Base-by-base conservation (phyloP, 2,329 filamentous ascomycete species). In the Penicillium sp. region DNA sequence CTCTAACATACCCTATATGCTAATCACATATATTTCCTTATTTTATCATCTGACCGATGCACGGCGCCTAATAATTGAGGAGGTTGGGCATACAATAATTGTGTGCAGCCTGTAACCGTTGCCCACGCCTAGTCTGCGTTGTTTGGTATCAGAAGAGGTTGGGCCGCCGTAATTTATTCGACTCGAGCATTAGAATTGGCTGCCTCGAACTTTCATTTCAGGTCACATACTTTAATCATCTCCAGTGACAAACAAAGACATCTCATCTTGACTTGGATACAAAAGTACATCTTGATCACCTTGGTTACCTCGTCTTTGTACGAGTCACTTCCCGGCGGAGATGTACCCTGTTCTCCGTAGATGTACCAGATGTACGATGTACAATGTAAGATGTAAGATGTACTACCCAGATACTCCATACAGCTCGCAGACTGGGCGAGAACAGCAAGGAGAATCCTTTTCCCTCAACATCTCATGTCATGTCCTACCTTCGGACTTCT, bases 401-500 rank as follows among this genome's bases (percentile, higher is more conserved):
- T 47, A 27, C 55, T 27, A 27, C 43, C 16, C 44, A 50, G 38
- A 33, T n/a, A 23, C 23, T 23, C 23, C 23, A 23, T 23, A 23
- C 47, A 58, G 25, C 50, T 41, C 59, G 25, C 59, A 59, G 54
- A 41, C 27, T 50, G 33, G 45, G 36, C 9, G 21, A 52, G 21
- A 52, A 53, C 54, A 56, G 61, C 61, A 65, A 62, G 65, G 65
- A 60, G 60, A 21, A 59, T 63, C 60, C 53, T 19, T n/a, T 54
- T 54, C 19, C 54, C 29, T 45, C 29, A 10, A 3, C 39, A 44
- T 44, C n/a, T 44, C 33, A 57, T 56, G 65, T 66, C 63, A 67
- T 65, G 65, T 65, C 59, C 63, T 52, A 67, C 63, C 53, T 49
- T 61, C 52, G 51, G 45, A 38, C 16, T 31, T 60, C 45, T 44